Evolutionary conservation across 2,329 filamentous ascomycete genomes (phyloP), one percentile per base, ranked within the genome.

Genomic region (Alternaria novae-zelandiae): DNA sequence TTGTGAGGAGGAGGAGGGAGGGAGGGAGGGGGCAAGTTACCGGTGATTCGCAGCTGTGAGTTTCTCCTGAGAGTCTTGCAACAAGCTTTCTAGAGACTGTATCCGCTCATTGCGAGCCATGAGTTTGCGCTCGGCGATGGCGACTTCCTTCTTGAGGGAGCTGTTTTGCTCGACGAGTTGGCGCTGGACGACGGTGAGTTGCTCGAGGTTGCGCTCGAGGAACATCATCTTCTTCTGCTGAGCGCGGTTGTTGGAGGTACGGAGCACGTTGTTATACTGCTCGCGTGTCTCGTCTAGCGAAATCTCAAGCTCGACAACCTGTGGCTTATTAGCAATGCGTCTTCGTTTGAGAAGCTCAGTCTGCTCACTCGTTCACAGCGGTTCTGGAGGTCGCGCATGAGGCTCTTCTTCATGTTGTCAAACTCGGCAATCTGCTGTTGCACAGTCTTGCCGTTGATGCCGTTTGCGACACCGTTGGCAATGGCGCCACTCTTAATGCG

Each of bases 211-310:
- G 78, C 96, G 91, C 85, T 99, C 96, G 54, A 99, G 84, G 87
- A 99, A 99, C 15, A 96, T 96, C 92, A 99, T 98, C 88, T 99
- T 99, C 91, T 99, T 99, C 83, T 99, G 96, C 84, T 99, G 96
- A 23, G 96, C 95, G 63, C 96, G 91, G 85, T 97, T 98, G 86
- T 99, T 99, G 70, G 93, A 97, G 54, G 93, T 96, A 60, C 95
- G 91, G 62, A 99, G 87, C 64, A 99, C 96, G 74, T 97, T 97
- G 86, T 99, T 98, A 84, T 99, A 99, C 83, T 99, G 96, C 84
- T 99, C 96, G 59, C 96, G 89, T 1, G 96, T 97, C 85, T 97
- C 94, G 78, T 99, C 96, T 54, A 99, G 87, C 36, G 93, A 97
- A 75, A 99, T 99, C 82, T 99, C 96, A 26, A 99, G 89, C 85